A percentile compares a stretch with the other conserved stretches of the same genome.
These are phyloP conservation scores for Nitzschia inconspicua DNA, from an alignment of 108 stramenopile species.

Conservation along the genomic window DNA sequence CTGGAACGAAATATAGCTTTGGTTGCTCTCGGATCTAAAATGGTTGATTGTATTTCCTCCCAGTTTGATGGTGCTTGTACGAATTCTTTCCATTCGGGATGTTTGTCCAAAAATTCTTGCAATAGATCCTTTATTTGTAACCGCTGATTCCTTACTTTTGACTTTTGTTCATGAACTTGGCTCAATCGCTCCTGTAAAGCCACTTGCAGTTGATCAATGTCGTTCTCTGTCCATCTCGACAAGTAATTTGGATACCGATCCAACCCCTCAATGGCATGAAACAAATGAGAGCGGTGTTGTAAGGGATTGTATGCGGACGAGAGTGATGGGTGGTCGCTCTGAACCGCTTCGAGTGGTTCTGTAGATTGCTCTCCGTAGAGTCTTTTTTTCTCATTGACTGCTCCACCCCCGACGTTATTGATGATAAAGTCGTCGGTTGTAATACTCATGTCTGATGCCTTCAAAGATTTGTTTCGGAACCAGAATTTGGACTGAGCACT, in stretches of 20 bases:
- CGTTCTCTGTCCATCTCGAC: conserved; percentile 39
- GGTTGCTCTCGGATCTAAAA: conserved; percentile 28
- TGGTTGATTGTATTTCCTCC: conserved; percentile 22
- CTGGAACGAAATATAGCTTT: conserved; percentile 33
- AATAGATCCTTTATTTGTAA: conserved; percentile 6
- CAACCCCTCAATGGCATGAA: conserved; percentile 77
- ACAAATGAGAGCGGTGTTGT: conserved; percentile 50
- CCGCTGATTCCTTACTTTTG: conserved; percentile 1
- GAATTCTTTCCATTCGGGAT: conserved; percentile 19
- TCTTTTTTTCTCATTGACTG: conserved; percentile 78
- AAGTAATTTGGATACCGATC: conserved; percentile 84
- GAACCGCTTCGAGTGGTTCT: neutral
- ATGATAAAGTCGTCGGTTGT: no score
- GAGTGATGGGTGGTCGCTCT: neutral
- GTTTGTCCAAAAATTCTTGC: conserved; percentile 7
- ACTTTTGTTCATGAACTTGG: conserved; percentile 47
- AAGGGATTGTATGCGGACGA: conserved; percentile 36
- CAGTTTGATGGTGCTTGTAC: conserved; percentile 24
- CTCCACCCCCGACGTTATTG: conserved; percentile 63
- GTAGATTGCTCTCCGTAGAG: conserved; percentile 4
- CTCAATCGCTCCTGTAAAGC: conserved; percentile 48
- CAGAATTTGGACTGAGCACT: no score
- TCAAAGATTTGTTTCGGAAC: no score
- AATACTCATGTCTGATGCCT: no score
- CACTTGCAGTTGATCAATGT: conserved; percentile 48